Evolutionary conservation across 2,329 filamentous ascomycete species (phyloP).

Genomic region (Cercospora sojina): DNA sequence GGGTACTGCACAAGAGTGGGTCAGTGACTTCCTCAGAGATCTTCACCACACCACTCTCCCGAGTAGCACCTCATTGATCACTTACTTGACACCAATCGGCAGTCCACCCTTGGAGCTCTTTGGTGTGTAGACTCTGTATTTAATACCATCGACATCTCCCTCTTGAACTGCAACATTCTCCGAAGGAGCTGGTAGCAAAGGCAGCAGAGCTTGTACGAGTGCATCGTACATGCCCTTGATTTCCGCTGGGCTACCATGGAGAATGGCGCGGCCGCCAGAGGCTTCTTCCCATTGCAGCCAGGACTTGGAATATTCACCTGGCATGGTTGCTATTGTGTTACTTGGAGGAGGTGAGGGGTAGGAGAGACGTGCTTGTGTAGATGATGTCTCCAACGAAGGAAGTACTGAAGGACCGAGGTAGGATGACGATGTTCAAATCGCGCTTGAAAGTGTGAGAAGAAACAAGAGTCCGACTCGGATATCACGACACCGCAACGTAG

Average conservation of each 20-base stretch:
- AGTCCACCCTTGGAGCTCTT: conserved; percentile 24
- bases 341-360: not conserved
- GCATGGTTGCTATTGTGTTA: conserved; percentile 13
- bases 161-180: conserved; percentile 28
- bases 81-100: conserved; percentile 22
- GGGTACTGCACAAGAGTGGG: conserved; percentile 10
- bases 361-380: not conserved
- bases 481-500: not conserved
- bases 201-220: conserved; percentile 21
- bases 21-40: not conserved
- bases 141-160: conserved; percentile 28
- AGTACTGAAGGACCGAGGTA: not conserved
- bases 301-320: conserved; percentile 24
- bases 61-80: not conserved
- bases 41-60: not conserved
- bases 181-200: conserved; percentile 22
- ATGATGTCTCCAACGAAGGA: not conserved
- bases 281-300: conserved; percentile 29
- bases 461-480: not conserved
- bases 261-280: conserved; percentile 26
- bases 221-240: conserved; percentile 27
- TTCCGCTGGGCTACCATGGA: conserved; percentile 27
- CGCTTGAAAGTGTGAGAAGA: not conserved
- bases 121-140: conserved; percentile 28
- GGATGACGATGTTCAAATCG: not conserved